Percentiles rank a stretch among this genome's conserved stretches.
phyloP scores from a whole-genome alignment of 2,329 filamentous ascomycete species.

The Aschersonia sp. region DNA sequence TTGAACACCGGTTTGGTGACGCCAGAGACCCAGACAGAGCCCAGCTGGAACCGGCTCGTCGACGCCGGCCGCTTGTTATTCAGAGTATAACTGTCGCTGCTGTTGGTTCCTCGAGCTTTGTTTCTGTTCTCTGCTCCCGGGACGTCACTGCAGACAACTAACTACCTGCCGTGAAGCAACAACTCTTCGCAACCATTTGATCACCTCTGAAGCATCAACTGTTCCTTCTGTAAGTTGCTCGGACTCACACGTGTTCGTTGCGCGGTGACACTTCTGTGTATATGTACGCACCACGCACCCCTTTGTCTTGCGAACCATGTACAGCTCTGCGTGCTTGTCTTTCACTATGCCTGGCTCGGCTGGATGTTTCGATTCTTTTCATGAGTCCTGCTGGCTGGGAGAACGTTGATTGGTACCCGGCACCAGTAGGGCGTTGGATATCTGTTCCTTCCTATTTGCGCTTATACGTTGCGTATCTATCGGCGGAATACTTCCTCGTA shows the following conservation, averaged over 20 bases:
- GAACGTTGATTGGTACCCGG: too few relatives aligned
- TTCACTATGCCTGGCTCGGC: too few relatives aligned
- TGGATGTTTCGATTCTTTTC: too few relatives aligned
- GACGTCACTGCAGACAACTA: not conserved
- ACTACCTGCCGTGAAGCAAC: conserved; percentile 1
- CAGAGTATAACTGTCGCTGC: conserved; percentile 5
- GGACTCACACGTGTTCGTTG: not conserved
- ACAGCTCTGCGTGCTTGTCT: too few relatives aligned
- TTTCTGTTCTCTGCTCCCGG: conserved; percentile 1
- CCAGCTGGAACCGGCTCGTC: not conserved
- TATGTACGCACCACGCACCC: not conserved
- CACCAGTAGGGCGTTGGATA: too few relatives aligned
- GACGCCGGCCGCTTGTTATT: not conserved
- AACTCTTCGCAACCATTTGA: not conserved
- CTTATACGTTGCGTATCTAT: too few relatives aligned
- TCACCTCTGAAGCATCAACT: conserved; percentile 1
- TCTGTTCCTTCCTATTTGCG: too few relatives aligned
- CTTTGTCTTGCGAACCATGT: not conserved
- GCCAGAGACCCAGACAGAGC: conserved; percentile 1
- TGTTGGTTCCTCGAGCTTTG: not conserved
- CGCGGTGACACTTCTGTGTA: not conserved
- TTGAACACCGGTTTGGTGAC: conserved; percentile 4
- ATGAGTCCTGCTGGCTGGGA: too few relatives aligned
- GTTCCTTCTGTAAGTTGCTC: conserved; percentile 3
- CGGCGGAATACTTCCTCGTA: too few relatives aligned